Conservation (phyloP, 108 stramenopile species). For the Nitzschia inconspicua region DNA sequence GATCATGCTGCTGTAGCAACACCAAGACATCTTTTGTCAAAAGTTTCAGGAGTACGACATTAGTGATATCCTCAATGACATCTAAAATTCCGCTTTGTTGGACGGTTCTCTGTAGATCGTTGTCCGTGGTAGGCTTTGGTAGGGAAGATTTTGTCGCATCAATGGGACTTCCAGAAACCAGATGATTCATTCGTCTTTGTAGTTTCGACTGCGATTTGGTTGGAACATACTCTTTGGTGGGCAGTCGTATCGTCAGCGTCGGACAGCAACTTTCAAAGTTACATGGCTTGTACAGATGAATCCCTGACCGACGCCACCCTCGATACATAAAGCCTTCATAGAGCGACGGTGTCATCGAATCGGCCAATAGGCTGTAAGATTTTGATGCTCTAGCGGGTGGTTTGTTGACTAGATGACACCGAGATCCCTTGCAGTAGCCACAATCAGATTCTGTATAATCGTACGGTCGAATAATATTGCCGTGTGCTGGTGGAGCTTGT, state of each 20-base stretch:
- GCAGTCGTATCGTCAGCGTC: conserved; percentile 68
- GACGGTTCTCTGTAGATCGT: too few species aligned
- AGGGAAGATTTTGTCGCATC: too few species aligned
- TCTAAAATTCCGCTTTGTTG: too few species aligned
- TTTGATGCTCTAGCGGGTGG: conserved; percentile 45
- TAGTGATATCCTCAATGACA: too few species aligned
- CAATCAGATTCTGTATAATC: conserved; percentile 56
- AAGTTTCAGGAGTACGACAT: too few species aligned
- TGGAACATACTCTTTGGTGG: conserved; percentile 44
- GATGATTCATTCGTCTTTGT: conserved; percentile 35
- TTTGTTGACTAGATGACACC: conserved; percentile 25
- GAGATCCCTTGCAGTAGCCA: conserved; percentile 71
- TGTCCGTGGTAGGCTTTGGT: too few species aligned
- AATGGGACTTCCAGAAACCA: too few species aligned
- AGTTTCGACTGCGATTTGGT: conserved; percentile 67
- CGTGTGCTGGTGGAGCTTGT: too few species aligned
- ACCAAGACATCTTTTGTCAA: too few species aligned
- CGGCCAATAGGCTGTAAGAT: conserved; percentile 60
- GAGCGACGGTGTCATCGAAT: conserved; percentile 36
- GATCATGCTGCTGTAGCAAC: too few species aligned
- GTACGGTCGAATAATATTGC: conserved; percentile 50
- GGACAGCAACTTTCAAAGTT: conserved; percentile 86
- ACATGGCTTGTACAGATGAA: conserved; percentile 72
- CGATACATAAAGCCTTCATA: conserved; percentile 65
- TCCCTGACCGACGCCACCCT: conserved; percentile 85